Base-by-base conservation (phyloP, 352 stramenopile genomes). In the Phytophthora capsici region DNA sequence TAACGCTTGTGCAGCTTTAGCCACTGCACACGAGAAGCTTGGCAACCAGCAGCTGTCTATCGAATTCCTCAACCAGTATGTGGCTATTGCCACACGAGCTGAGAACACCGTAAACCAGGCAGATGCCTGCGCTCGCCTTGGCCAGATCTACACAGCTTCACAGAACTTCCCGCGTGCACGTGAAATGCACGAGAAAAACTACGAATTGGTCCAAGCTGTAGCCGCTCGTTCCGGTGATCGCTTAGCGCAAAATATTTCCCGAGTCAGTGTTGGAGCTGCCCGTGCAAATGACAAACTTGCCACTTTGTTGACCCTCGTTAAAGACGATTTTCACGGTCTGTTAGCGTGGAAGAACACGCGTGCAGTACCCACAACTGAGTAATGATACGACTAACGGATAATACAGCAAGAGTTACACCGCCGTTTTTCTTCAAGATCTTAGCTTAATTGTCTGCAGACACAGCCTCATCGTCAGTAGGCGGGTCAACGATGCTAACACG, bases 101-200 rank as follows among this genome's bases (percentile, higher is more conserved):
- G 85, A 96, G 59, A 96, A 97, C 57, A 41, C 95, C 0, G 68
- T 65, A n/a, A 95, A 90, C 47, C 90, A 98, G 52, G 90, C 88
- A 0, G 86, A 95, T 28, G 90, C 90, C 1, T 97, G 89, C 38
- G 77, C 86, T 14, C 84, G 85, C 28, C 86, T 98, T 10, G 91
- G 91, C 0, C 78, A 93, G 30, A 93, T 96, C 49, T 94, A 94
- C 64, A 93, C 84, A 13, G 70, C 80, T 45, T 85, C 84, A 6
- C 82, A 89, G 34, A 88, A 97, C 48, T 94, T 94, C 56, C 66
- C 76, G 8, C 80, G 78, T 9, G 93, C 91, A 2, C 72, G 95
- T 1, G 84, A 96, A 57, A 96, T 94, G 77, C 94, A 94, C 64
- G 88, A 96, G 57, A 91, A 94, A 36, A 96, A 94, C 69, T 94